Evolutionary conservation across 495 filamentous ascomycete genomes (phyloP).

Genomic region (Clohesyomyces aquaticus): DNA sequence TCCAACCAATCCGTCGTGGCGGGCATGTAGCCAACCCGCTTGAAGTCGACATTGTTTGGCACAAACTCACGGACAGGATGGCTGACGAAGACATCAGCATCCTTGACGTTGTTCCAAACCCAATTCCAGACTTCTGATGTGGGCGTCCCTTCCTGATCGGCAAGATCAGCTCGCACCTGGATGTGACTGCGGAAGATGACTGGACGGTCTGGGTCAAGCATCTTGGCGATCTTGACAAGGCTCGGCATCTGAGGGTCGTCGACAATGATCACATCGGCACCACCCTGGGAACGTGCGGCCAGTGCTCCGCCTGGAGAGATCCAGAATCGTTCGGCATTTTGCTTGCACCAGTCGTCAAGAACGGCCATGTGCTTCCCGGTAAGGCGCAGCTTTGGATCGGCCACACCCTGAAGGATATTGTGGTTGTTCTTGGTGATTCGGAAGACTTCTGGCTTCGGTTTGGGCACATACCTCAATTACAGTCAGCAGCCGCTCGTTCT

Average conservation of each 20-base stretch:
- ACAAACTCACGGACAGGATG: constrained; percentile 82
- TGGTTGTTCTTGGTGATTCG: constrained; percentile 88
- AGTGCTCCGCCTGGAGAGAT: constrained; percentile 69
- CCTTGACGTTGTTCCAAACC: constrained; percentile 72
- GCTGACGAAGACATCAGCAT: constrained; percentile 79
- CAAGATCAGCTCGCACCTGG: constrained; percentile 77
- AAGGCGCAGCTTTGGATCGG: constrained; percentile 63
- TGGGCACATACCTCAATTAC: constrained; percentile 69
- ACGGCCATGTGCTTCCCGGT: constrained; percentile 60
- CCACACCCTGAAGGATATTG: constrained; percentile 89
- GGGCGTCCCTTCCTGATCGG: constrained; percentile 62
- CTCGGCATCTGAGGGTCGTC: constrained; percentile 91
- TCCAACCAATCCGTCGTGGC: constrained; percentile 91
- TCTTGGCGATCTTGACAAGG: constrained; percentile 76
- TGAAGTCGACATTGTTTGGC: constrained; percentile 64
- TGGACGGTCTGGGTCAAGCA: constrained; percentile 70
- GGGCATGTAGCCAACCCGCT: constrained; percentile 77
- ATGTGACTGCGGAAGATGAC: constrained; percentile 85
- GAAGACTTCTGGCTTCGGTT: constrained; percentile 82
- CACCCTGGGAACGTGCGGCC: constrained; percentile 66
- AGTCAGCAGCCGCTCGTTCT: constrained; percentile 5
- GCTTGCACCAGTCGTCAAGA: constrained; percentile 73
- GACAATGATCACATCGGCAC: constrained; percentile 77
- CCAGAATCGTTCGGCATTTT: constrained; percentile 81
- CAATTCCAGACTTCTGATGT: constrained; percentile 78